Base-by-base conservation (phyloP, 2,329 filamentous ascomycete genomes). In the Penicillium sp. region DNA sequence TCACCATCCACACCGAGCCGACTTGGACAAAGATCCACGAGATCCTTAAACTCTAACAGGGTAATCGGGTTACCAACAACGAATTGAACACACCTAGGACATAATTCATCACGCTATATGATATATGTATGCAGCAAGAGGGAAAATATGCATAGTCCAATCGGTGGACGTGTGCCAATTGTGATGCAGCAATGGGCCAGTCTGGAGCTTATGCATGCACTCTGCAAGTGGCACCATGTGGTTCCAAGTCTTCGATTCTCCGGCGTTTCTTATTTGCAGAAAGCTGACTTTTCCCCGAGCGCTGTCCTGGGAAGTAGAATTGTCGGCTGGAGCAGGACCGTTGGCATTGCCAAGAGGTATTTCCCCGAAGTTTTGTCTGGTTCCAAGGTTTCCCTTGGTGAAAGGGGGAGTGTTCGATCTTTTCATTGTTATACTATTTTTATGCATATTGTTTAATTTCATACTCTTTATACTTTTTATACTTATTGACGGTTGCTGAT, bases 311-410 rank as follows among this genome's bases (percentile, higher is more conserved):
- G 20, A 32, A 33, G 29, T 15, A 46, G 37, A 38, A 46, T 46
- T 37, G 29, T 27, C 44, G 44, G 7, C 20, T 15, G 28, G 27
- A n/a, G 37, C 23, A 41, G 28, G 23, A 12, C 29, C 37, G 23
- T 46, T 41, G 44, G 28, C 38, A 41, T 28, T 38, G 37, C 44
- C 38, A 46, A 46, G 44, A 33, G 31, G 27, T 20, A 10, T 25
- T 15, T 46, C 33, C 29, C 38, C 44, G 44, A 46, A 28, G 27
- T 15, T n/a, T 33, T 13, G 27, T 9, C 27, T 8, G 9, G n/a
- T 20, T 18, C 15, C 15, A 18, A 13, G 3, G 29, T 42, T 27
- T 31, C 25, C 10, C n/a, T 29, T 10, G 25, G 7, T 3, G 15
- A 2, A 9, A 15, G 9, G 1, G 20, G 32, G 32, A 6, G 32